Conservation (phyloP, 768 basidiomycete genomes). For the Rickenella mellea region DNA sequence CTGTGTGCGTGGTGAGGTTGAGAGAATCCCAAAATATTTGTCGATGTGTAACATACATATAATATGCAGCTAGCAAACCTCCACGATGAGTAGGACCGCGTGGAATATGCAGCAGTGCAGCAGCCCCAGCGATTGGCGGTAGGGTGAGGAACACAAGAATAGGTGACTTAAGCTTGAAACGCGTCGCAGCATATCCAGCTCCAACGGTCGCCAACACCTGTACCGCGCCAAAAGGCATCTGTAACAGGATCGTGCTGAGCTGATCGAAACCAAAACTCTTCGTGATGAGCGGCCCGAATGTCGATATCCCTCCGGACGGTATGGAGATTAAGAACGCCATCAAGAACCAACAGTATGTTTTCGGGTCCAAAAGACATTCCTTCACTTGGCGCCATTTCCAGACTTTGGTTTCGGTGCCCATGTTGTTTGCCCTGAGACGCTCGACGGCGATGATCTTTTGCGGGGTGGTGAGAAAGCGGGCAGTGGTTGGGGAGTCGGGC, state of each 20-base stretch:
- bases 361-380: conserved; percentile 28
- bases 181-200: conserved; percentile 25
- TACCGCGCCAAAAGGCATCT: conserved; percentile 35
- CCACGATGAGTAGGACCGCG: conserved; percentile 19
- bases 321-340: conserved; percentile 26
- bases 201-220: conserved; percentile 29
- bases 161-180: conserved; percentile 29
- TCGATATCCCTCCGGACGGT: conserved; percentile 31
- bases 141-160: conserved; percentile 27
- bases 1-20: too few relatives aligned
- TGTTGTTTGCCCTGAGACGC: conserved; percentile 33
- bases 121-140: conserved; percentile 29
- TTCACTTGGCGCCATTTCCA: conserved; percentile 37
- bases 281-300: conserved; percentile 36
- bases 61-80: conserved; percentile 27
- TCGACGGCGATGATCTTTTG: conserved; percentile 34
- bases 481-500: conserved; percentile 34
- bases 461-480: conserved; percentile 28
- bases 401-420: conserved; percentile 34
- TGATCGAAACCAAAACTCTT: conserved; percentile 15
- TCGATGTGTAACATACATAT: too few relatives aligned
- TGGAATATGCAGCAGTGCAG: conserved; percentile 24
- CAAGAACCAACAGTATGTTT: conserved; percentile 32
- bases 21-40: too few relatives aligned
- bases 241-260: conserved; percentile 28